phyloP scores from a whole-genome alignment of 148 eudicot genomes.

The Linanthus parryae region DNA sequence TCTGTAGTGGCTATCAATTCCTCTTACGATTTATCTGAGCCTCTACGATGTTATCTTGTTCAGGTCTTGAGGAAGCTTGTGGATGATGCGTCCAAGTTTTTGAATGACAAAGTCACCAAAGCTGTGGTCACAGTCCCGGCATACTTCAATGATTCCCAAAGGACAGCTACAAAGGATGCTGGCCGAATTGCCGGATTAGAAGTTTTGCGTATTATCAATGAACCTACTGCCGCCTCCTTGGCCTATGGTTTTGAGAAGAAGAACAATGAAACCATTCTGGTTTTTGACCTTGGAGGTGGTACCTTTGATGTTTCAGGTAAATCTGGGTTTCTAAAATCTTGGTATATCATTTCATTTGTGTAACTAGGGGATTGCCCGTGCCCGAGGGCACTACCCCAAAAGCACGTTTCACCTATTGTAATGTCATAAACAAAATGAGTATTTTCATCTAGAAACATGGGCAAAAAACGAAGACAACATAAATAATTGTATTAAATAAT shows the following conservation, averaged over 20 bases:
- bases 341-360: neutral
- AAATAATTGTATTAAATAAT: no score
- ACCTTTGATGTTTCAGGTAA: constrained; percentile 99
- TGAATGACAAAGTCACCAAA: constrained; percentile 82
- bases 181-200: constrained; percentile 97
- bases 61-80: constrained; percentile 97
- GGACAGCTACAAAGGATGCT: constrained; percentile 98
- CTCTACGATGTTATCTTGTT: neutral
- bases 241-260: constrained; percentile 99
- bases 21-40: neutral
- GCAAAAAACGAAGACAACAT: no score
- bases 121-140: constrained; percentile 98
- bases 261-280: constrained; percentile 87
- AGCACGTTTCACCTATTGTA: no score
- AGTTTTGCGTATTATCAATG: constrained; percentile 88
- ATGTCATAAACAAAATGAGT: no score
- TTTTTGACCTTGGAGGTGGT: constrained; percentile 99
- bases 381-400: no score
- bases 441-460: no score
- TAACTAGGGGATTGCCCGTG: neutral
- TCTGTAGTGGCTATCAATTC: no score
- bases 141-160: constrained; percentile 94
- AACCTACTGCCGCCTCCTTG: constrained; percentile 95
- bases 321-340: no score
- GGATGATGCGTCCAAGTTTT: constrained; percentile 92